phyloP scores from a whole-genome alignment of 208 protist genomes.

The Naegleria fowleri region DNA sequence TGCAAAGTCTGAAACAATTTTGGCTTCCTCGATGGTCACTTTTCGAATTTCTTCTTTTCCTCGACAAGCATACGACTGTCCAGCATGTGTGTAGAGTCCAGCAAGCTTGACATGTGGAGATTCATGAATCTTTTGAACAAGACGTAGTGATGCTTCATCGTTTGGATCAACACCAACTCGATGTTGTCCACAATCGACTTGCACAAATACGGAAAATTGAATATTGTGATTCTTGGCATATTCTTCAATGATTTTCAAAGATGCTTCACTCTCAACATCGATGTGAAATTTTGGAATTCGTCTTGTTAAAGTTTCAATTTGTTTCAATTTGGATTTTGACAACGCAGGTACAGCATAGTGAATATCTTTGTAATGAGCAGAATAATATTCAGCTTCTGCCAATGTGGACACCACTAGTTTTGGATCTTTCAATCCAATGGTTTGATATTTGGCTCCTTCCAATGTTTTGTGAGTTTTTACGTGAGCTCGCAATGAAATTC shows the following conservation, averaged over 20 bases:
- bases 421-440: background rate
- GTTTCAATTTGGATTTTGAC: background rate
- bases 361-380: slow-evolving; percentile 24
- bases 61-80: background rate
- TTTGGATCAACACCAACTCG: slow-evolving; percentile 27
- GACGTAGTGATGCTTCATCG: background rate
- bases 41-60: background rate
- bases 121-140: slow-evolving; percentile 4
- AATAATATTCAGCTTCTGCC: slow-evolving; percentile 29
- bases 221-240: background rate
- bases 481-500: slow-evolving; percentile 31
- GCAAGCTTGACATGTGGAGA: background rate
- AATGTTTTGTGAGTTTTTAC: slow-evolving; percentile 40
- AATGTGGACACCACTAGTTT: slow-evolving; percentile 31
- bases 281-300: background rate
- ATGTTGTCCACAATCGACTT: slow-evolving; percentile 33
- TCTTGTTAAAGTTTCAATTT: background rate
- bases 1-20: slow-evolving; percentile 5
- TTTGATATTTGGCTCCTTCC: slow-evolving; percentile 10
- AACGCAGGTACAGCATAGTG: slow-evolving; percentile 37
- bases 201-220: slow-evolving; percentile 29
- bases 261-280: background rate
- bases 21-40: background rate
- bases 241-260: background rate
- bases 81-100: slow-evolving; percentile 25